A percentile compares a stretch with the other conserved stretches of the same genome.
phyloP scores from a whole-genome alignment of 1,284 basidiomycete genomes.

The Inonotus hispidus region DNA sequence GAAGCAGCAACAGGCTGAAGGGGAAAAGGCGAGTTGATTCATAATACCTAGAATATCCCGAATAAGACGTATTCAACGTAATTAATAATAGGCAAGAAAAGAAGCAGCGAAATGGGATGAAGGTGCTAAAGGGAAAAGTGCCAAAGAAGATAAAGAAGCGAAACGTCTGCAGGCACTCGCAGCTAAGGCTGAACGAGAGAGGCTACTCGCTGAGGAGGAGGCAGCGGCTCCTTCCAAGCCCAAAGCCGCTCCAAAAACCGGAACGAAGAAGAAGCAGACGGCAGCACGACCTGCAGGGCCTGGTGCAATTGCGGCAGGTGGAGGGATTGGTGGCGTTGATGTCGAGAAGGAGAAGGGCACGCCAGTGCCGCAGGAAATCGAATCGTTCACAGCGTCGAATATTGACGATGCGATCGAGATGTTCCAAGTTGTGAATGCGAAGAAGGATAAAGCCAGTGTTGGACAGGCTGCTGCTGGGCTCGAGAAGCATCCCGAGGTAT shows the following conservation, averaged over 20 bases:
- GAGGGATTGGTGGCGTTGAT: constrained; percentile 33
- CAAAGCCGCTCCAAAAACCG: constrained; percentile 64
- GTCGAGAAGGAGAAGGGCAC: constrained; percentile 21
- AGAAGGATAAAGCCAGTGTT: constrained; percentile 88
- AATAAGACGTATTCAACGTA: constrained; percentile 7
- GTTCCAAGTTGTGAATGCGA: constrained; percentile 83
- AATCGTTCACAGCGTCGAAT: constrained; percentile 79
- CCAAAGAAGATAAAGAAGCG: constrained; percentile 70
- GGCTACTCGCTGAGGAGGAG: constrained; percentile 83
- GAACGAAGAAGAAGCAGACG: constrained; percentile 46
- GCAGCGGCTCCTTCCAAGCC: constrained; percentile 55
- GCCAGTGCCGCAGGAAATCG: constrained; percentile 38
- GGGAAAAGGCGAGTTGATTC: constrained; percentile 45
- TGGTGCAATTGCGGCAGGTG: constrained; percentile 73
- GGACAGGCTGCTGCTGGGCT: constrained; percentile 80
- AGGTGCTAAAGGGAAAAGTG: constrained; percentile 58
- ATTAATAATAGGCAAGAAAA: constrained; percentile 53
- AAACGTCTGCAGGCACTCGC: constrained; percentile 70
- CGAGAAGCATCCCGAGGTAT: constrained; percentile 91
- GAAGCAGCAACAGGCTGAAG: constrained; percentile 56
- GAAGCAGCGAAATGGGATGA: constrained; percentile 80
- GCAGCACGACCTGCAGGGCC: constrained; percentile 59
- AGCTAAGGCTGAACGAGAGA: constrained; percentile 72
- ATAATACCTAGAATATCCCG: neutral
- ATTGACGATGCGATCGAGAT: constrained; percentile 92